These are phyloP conservation scores for Diphasiastrum complanatum DNA, from an alignment of 83 land plant species.

Conservation along the genomic window DNA sequence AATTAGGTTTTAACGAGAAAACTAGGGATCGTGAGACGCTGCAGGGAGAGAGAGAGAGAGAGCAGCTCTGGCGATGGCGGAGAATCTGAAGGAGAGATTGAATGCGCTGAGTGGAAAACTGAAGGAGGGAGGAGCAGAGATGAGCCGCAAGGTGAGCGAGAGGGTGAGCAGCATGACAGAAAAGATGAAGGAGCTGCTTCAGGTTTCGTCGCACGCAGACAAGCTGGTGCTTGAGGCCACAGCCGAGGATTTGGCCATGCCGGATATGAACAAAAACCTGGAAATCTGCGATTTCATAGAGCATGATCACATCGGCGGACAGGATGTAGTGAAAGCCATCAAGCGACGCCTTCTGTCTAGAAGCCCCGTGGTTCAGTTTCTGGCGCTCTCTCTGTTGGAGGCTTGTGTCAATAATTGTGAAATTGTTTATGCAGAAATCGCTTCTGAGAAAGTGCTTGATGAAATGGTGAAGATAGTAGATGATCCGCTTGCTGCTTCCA, in stretches of 20 bases:
- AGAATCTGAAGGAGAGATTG: not conserved
- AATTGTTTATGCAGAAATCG: too few species aligned
- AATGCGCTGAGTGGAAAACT: not conserved
- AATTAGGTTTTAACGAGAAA: too few species aligned
- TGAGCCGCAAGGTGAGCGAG: not conserved
- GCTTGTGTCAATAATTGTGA: slow-evolving; percentile 3
- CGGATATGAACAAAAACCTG: too few species aligned
- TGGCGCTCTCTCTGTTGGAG: slow-evolving; percentile 2
- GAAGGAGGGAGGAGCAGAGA: not conserved
- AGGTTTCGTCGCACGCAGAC: not conserved
- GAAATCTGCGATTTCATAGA: slow-evolving; percentile 3
- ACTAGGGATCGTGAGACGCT: too few species aligned
- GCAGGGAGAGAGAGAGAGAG: too few species aligned
- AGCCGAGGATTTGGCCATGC: not conserved
- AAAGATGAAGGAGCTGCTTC: slow-evolving; percentile 3
- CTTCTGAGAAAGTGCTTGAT: too few species aligned
- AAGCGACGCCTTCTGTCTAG: too few species aligned
- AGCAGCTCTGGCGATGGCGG: too few species aligned
- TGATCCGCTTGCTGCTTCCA: not conserved
- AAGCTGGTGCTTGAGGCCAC: not conserved
- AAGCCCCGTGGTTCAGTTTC: too few species aligned
- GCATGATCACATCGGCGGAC: too few species aligned
- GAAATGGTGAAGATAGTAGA: slow-evolving; percentile 7
- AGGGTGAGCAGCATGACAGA: not conserved
- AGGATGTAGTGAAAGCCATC: not conserved